Percentiles rank a stretch among this genome's conserved stretches.
phyloP scores from a whole-genome alignment of 2,329 filamentous ascomycete species.

The Cylindrodendrum hubeiense region DNA sequence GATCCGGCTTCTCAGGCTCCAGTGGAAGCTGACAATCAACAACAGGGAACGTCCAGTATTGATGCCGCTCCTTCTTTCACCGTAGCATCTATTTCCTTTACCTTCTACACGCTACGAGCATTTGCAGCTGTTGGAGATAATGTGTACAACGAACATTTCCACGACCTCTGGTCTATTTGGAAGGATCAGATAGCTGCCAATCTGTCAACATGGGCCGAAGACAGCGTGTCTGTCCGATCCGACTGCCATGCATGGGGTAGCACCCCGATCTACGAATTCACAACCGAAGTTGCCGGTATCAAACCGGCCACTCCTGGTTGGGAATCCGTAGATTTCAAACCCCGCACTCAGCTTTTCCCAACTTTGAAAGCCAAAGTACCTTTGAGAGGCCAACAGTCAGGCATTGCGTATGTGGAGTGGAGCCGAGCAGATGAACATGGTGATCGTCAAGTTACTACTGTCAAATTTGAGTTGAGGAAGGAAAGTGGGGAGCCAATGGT shows the following conservation, averaged over 20 bases:
- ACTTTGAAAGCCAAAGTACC: neutral
- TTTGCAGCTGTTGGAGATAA: neutral
- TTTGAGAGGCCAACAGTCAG: no score
- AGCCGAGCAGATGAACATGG: no score
- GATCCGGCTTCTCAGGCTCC: no score
- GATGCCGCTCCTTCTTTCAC: no score
- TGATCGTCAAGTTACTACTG: no score
- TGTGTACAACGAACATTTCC: neutral
- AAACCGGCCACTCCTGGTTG: neutral
- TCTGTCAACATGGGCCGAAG: slow-evolving; percentile 16
- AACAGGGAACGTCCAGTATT: no score
- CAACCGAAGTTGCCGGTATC: neutral
- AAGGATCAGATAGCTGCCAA: neutral
- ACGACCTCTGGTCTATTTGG: slow-evolving; percentile 3
- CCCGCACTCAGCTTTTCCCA: neutral
- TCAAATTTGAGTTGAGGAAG: no score
- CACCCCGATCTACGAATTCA: neutral
- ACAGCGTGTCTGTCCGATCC: slow-evolving; percentile 6
- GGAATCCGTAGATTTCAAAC: neutral
- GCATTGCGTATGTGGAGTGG: no score
- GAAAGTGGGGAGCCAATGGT: no score
- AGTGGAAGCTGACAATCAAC: no score
- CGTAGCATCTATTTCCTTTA: neutral
- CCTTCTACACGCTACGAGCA: slow-evolving; percentile 16
- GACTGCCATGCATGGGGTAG: slow-evolving; percentile 22